Evolutionary conservation across 805 yeast genomes (phyloP), one percentile per base, ranked within the genome.

Genomic region (Wickerhamiella domercqiae): DNA sequence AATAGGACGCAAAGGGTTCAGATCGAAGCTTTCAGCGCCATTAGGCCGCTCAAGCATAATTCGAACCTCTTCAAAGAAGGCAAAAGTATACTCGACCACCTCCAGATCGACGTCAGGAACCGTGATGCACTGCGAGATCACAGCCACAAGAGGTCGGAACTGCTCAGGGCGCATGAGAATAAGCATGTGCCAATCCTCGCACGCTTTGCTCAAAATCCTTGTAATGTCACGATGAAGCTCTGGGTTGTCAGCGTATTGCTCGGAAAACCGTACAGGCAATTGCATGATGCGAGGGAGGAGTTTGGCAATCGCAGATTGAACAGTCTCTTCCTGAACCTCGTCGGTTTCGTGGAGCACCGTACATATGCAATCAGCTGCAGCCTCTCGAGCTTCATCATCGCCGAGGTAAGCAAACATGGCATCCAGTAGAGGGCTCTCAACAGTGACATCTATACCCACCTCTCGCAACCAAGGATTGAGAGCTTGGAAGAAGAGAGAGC

Each of bases 141-240:
- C 72, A 40, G 72, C 75, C 15, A 86, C 86, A 49, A 90, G 60
- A 1, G 79, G 78, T 45, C 70, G 68, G 60, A 80, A 86, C 32
- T 69, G 68, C 32, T 58, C 59, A 0, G 96, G 90, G 37, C 68
- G 62, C 48, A 73, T 73, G 5, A 87, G 83, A 36, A 90, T 73
- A 24, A 80, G 63, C 24, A 80, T 79, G 57, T 83, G 90, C 98
- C 98, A 90, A 1, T 93, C 70, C 59, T 84, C 96, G 39, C 94
- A 94, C 2, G 96, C 93, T 48, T 84, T 93, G 5, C 84, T 80
- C 54, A 79, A 81, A 31, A 90, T 55, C 50, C 90, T 38, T 13
- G 52, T 48, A 40, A 47, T 34, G 33, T 46, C 47, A n/a, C 51
- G 30, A 31, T 47, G 51, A 22, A 48, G 29, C 24, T 47, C 49